Evolutionary conservation across 305 asterid genomes (phyloP).

Genomic region (Andrographis paniculata): DNA sequence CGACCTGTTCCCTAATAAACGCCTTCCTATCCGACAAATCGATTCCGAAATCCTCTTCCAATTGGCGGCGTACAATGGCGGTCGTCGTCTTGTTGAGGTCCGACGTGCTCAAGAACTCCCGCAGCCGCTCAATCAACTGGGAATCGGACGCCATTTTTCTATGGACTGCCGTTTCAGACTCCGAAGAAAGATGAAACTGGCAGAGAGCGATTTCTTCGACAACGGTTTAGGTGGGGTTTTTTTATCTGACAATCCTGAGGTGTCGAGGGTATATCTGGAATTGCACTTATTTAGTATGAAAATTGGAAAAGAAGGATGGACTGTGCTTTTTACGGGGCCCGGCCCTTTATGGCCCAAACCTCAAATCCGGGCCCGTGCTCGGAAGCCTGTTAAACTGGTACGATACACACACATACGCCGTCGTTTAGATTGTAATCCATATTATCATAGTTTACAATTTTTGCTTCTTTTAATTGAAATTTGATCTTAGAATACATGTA

Average conservation of each 20-base stretch:
- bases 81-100: conserved; percentile 78
- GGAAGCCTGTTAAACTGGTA: no score
- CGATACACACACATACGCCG: no score
- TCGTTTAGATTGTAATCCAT: no score
- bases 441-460: no score
- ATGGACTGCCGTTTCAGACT: background rate
- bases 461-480: no score
- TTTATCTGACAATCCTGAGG: background rate
- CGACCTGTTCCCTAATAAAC: conserved; percentile 76
- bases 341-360: no score
- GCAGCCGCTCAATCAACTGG: conserved; percentile 59
- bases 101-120: conserved; percentile 58
- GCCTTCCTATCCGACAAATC: conserved; percentile 73
- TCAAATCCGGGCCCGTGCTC: no score
- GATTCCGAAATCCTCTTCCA: conserved; percentile 73
- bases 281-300: no score
- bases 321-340: no score
- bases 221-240: background rate
- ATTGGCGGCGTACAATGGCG: conserved; percentile 58
- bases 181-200: background rate
- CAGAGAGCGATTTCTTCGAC: background rate
- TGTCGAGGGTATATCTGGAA: no score
- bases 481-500: no score
- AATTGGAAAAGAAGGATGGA: no score
- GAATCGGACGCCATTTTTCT: conserved; percentile 56